A percentile compares a stretch with the other conserved stretches of the same genome.
Conservation (phyloP, 306 rosid genomes). For the Potentilla sterilis region DNA sequence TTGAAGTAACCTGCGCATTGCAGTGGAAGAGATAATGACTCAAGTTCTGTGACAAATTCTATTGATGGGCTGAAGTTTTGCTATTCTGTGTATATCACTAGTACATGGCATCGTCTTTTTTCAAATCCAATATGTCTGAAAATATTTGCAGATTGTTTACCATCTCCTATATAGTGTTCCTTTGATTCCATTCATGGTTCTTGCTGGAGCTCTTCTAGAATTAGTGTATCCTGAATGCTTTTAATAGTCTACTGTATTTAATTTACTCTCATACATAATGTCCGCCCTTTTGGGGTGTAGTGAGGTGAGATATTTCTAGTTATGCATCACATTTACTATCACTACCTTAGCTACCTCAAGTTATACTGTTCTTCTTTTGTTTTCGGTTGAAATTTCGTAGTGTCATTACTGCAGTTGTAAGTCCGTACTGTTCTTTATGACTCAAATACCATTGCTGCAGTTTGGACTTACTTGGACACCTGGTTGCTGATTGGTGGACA, state of each 20-base stretch:
- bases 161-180: background rate
- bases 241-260: background rate
- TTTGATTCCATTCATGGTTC: background rate
- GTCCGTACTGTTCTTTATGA: conserved; percentile 11
- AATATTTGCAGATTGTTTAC: conserved; percentile 8
- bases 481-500: conserved; percentile 29
- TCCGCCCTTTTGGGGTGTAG: conserved; percentile 10
- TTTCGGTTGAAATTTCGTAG: background rate
- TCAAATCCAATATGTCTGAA: background rate
- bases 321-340: background rate
- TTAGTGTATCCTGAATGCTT: background rate
- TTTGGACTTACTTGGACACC: conserved; percentile 13
- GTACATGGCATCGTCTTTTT: background rate
- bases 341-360: background rate
- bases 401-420: background rate
- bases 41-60: background rate
- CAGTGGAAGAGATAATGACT: background rate
- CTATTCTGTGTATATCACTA: background rate
- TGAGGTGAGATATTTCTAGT: conserved; percentile 2
- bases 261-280: background rate
- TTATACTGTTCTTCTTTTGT: background rate
- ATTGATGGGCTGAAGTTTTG: background rate
- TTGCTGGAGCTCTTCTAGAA: background rate
- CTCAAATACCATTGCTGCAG: conserved; percentile 20
- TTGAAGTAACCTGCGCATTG: background rate